Base-by-base conservation (phyloP, 1,284 basidiomycete genomes). In the Sparassis latifolia region DNA sequence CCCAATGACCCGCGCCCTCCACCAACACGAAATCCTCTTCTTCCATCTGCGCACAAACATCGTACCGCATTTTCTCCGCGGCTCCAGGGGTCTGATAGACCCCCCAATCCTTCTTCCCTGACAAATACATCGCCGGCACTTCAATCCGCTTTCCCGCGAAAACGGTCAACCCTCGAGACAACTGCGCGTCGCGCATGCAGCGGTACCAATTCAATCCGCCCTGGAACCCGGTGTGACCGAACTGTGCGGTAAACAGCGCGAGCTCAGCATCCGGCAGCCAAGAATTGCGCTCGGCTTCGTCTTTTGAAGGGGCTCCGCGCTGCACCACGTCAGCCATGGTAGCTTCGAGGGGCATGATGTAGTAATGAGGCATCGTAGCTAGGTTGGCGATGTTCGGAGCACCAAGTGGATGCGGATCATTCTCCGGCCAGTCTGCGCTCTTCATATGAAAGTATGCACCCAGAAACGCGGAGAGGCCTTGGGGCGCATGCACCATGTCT, bases 1-100 rank as follows among this genome's bases (percentile, higher is more conserved):
- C 76, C 80, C 82, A 83, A 62, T 82, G 81, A 0, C 82, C 82
- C 1, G 79, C 80, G 2, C 74, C 73, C 2, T 76, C 67, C n/a
- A 84, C 64, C 42, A 83, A 55, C n/a, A 78, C 68, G 40, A 81
- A 69, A 38, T 77, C 71, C 33, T 74, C 72, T 27, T 70, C 68
- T 7, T 61, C 58, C 66, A 67, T 64, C 20, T 47, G 44, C 45
- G 50, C 54, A 51, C 68, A 69, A 4, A 55, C 53, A 40, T 58
- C 53, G 31, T 7, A 43, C 49, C 52, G 59, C 78, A 84, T 78
- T 56, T 62, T 65, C 12, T 77, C 72, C 32, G 66, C 58, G 2
- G 70, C 74, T 0, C 78, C 77, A 5, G 80, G 80, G 0, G 54
- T 52, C 63, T 84, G 81, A 54, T 72, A 80, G 28, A 73, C 69